Evolutionary conservation across 805 yeast species (phyloP).

Genomic region (Vanderwaltozyma yarrowii): DNA sequence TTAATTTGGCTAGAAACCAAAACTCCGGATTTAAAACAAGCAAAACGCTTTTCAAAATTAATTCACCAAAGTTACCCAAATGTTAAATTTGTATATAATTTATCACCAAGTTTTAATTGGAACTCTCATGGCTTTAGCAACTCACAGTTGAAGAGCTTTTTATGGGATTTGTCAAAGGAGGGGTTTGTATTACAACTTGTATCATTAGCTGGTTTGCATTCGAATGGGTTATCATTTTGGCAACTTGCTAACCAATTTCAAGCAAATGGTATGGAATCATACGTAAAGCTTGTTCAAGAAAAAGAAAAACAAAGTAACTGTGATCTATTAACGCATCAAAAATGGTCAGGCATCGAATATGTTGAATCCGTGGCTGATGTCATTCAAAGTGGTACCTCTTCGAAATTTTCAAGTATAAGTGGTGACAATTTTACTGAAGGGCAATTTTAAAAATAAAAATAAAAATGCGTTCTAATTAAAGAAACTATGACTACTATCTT

Average conservation of each 20-base stretch:
- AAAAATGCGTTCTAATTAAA: no score
- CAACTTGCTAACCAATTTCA: constrained; percentile 40
- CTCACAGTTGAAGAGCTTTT: constrained; percentile 37
- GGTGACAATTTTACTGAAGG: constrained; percentile 37
- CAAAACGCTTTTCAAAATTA: constrained; percentile 35
- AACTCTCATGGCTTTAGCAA: constrained; percentile 43
- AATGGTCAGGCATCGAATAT: constrained; percentile 55
- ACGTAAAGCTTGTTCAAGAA: constrained; percentile 42
- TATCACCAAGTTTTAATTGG: constrained; percentile 57
- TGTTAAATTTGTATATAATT: constrained; percentile 48
- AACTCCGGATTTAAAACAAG: constrained; percentile 44
- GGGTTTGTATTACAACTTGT: constrained; percentile 53
- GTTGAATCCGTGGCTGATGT: constrained; percentile 35
- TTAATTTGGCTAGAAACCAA: constrained; percentile 55
- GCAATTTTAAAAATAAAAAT: constrained; percentile 9
- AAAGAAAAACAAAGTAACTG: constrained; percentile 36
- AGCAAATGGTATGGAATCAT: constrained; percentile 48
- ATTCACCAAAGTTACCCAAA: constrained; percentile 41
- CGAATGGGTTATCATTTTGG: constrained; percentile 42
- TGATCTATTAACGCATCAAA: constrained; percentile 50
- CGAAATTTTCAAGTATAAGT: constrained; percentile 32
- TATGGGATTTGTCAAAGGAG: constrained; percentile 42
- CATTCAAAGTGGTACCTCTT: constrained; percentile 35
- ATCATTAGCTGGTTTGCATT: constrained; percentile 51
- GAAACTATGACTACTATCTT: no score